Evolutionary conservation across 2,329 filamentous ascomycete genomes (phyloP).

Genomic region (Diaporthe citri): DNA sequence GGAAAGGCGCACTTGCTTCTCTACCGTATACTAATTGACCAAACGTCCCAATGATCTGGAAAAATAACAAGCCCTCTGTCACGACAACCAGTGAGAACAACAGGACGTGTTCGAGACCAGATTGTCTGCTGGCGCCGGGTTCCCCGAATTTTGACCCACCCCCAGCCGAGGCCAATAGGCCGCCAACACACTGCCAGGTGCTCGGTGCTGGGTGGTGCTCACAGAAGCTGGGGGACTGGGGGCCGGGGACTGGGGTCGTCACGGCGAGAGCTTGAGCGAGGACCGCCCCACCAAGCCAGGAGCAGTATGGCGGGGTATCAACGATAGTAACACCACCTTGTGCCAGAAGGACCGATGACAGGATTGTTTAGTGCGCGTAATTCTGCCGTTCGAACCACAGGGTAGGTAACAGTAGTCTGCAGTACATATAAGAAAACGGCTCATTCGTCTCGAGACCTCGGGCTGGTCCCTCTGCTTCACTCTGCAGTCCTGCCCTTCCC

Average conservation of each 20-base stretch:
- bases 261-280: slow-evolving; percentile 24
- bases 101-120: not conserved
- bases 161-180: slow-evolving; percentile 18
- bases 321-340: slow-evolving; percentile 29
- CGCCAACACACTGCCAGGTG: not conserved
- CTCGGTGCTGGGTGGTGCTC: not conserved
- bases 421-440: slow-evolving; percentile 19
- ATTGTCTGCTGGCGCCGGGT: slow-evolving; percentile 14
- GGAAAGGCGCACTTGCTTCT: not conserved
- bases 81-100: not conserved
- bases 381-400: not conserved
- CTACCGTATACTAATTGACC: not conserved
- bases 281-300: slow-evolving; percentile 30
- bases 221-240: not conserved
- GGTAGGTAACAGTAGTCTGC: not conserved
- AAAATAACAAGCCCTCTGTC: not conserved
- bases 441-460: not conserved
- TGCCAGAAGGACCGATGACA: slow-evolving; percentile 3
- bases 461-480: not conserved
- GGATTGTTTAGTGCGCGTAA: slow-evolving; percentile 15
- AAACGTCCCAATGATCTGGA: no score
- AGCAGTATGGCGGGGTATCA: slow-evolving; percentile 29
- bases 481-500: not conserved
- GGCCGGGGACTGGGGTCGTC: not conserved
- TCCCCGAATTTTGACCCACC: slow-evolving; percentile 25